Conservation (phyloP, 192 early-diverging fungal species). For the Gorgonomyces haynaldii region DNA sequence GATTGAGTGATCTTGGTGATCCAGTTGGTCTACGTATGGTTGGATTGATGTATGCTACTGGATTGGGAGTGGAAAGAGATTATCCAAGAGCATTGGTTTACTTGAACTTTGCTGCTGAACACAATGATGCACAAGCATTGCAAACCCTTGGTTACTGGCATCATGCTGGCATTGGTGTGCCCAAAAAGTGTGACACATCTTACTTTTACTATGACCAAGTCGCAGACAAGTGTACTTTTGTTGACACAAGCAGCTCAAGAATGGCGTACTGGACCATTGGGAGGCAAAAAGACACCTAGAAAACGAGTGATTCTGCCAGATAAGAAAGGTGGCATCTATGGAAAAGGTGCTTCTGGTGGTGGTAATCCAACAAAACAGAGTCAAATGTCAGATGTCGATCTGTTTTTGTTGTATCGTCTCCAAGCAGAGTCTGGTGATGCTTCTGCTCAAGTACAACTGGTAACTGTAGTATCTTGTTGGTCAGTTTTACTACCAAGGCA, state of each 20-base stretch:
- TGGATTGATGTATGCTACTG: slow-evolving; percentile 85
- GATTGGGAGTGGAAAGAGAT: slow-evolving; percentile 61
- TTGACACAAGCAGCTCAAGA: slow-evolving; percentile 44
- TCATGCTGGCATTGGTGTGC: slow-evolving; percentile 66
- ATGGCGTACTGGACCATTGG: slow-evolving; percentile 65
- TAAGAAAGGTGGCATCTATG: slow-evolving; percentile 73
- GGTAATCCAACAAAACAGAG: slow-evolving; percentile 29
- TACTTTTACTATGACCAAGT: slow-evolving; percentile 66
- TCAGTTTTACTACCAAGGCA: slow-evolving; percentile 74
- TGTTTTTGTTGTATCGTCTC: slow-evolving; percentile 64
- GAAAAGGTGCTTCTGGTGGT: slow-evolving; percentile 56
- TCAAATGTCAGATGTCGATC: slow-evolving; percentile 42
- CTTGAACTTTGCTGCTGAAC: slow-evolving; percentile 69
- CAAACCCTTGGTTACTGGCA: slow-evolving; percentile 79
- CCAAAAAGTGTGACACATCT: slow-evolving; percentile 66
- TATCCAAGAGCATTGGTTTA: slow-evolving; percentile 65
- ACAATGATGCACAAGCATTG: slow-evolving; percentile 60
- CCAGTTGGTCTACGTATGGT: slow-evolving; percentile 78
- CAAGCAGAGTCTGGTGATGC: slow-evolving; percentile 52
- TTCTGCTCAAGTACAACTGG: slow-evolving; percentile 34
- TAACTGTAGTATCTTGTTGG: slow-evolving; percentile 52
- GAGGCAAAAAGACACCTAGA: slow-evolving; percentile 59
- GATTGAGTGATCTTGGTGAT: slow-evolving; percentile 39
- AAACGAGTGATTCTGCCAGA: slow-evolving; percentile 59
- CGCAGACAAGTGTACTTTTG: slow-evolving; percentile 57